Evolutionary conservation across 768 basidiomycete genomes (phyloP), one percentile per base, ranked within the genome.

Genomic region (Mycena floridula): DNA sequence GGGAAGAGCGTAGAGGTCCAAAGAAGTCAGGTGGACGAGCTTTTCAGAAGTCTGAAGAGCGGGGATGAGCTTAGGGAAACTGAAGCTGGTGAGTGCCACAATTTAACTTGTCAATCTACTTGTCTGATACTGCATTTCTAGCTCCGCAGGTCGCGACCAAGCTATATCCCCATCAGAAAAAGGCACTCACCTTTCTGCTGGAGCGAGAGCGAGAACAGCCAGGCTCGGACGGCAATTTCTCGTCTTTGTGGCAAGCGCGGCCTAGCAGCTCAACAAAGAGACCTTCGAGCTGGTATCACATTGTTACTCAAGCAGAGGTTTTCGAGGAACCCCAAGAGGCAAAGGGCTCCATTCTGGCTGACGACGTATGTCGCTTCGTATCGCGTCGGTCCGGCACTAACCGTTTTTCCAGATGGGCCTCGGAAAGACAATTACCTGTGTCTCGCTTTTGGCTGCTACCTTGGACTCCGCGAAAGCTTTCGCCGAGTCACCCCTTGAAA

Each of bases 151-250:
- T 99, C 43, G 85, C 84, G 27, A 96, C 96, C 18, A 74, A 67
- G 38, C 70, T 99, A 7, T 99, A 98, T 65, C 91, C 95, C 16
- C 96, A 99, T 71, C 96, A 99, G 67, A 95, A 93, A 67, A 95
- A 95, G 63, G 96, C 95, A 20, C 73, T 99, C 16, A 92, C 95
- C 2, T 99, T 99, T 65, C 70, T 99, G 40, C 73, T 97, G 16
- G 90, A 96, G 57, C 79, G 96, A 59, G 83, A 88, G 61, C 74
- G 80, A 49, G 88, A 90, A 63, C 73, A 66, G 49, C 59, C 64
- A 25, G 69, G 71, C 27, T 54, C 64, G 36, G 73, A 78, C 63
- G 88, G 85, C 52, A 74, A 64, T 49, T 77, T 73, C 54, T 80
- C 82, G 12, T 83, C 86, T 7, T 61, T 91, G 30, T 91, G 88